Percentiles rank a stretch among this genome's conserved stretches.
phyloP scores from a whole-genome alignment of 1,284 basidiomycete species.

The Mycosarcoma maydis region DNA sequence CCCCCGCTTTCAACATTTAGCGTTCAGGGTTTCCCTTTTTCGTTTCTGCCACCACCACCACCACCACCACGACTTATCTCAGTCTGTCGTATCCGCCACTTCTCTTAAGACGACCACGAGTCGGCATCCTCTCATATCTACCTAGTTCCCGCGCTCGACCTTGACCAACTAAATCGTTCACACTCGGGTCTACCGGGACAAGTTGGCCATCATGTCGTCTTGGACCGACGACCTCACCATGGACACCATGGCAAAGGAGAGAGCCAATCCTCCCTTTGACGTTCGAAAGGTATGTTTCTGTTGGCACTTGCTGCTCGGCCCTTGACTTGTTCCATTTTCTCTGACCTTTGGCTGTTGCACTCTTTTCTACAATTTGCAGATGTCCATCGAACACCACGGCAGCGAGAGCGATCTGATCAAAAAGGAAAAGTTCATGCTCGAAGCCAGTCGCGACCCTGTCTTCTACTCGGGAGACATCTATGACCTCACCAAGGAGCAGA shows the following conservation, averaged over 20 bases:
- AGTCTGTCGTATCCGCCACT: too few relatives aligned
- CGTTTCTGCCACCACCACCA: too few relatives aligned
- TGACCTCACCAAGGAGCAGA: conserved; percentile 71
- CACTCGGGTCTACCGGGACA: conserved; percentile 32
- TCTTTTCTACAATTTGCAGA: conserved; percentile 22
- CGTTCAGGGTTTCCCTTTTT: too few relatives aligned
- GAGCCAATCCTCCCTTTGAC: conserved; percentile 70
- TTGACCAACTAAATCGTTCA: too few relatives aligned
- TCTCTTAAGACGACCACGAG: background rate
- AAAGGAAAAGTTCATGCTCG: conserved; percentile 69
- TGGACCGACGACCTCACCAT: conserved; percentile 58
- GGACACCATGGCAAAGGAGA: conserved; percentile 68
- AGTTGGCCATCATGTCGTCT: conserved; percentile 40
- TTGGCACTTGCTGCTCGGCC: background rate
- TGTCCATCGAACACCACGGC: conserved; percentile 68
- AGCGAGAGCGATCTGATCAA: conserved; percentile 66
- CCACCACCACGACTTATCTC: too few relatives aligned
- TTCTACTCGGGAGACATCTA: conserved; percentile 72
- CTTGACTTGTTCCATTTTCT: background rate
- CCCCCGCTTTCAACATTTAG: too few relatives aligned
- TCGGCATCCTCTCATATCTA: too few relatives aligned
- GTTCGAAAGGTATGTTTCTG: conserved; percentile 66
- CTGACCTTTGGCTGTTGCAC: background rate
- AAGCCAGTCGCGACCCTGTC: conserved; percentile 70
- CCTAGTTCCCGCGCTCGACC: conserved; percentile 27